These are phyloP conservation scores for Acorus calamus DNA, from an alignment of 106 monocot genomes.

Conservation along the genomic window DNA sequence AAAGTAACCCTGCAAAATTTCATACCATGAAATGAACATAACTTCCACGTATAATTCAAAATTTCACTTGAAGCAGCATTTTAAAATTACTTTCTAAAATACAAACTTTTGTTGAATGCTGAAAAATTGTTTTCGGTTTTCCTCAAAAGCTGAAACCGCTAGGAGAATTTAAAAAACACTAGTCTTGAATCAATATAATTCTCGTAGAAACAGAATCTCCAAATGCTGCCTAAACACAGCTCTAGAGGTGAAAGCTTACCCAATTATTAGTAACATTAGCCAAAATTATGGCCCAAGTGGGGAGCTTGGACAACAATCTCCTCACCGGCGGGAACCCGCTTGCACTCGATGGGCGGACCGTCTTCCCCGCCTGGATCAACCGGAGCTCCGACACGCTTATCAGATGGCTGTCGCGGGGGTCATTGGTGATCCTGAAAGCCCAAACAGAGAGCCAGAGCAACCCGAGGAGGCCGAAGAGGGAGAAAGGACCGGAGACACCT, in stretches of 20 bases:
- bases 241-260: constrained; percentile 25
- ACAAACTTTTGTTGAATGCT: too few species aligned
- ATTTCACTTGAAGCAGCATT: too few species aligned
- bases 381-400: constrained; percentile 38
- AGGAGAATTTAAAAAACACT: too few species aligned
- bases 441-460: constrained; percentile 57
- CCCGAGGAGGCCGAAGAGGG: constrained; percentile 54
- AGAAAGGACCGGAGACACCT: constrained; percentile 55
- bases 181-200: too few species aligned
- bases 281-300: constrained; percentile 68
- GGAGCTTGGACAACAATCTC: constrained; percentile 53
- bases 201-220: too few species aligned
- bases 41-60: too few species aligned
- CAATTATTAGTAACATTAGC: constrained; percentile 92
- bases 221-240: neutral
- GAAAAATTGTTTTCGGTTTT: too few species aligned
- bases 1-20: constrained; percentile 68
- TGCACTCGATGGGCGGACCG: neutral
- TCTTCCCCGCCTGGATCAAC: constrained; percentile 42
- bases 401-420: constrained; percentile 36
- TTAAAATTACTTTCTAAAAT: too few species aligned
- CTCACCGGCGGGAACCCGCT: constrained; percentile 24
- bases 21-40: too few species aligned
- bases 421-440: constrained; percentile 25
- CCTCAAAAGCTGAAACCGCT: too few species aligned